Conservation (phyloP, 306 rosid species). For the Luffa acutangula region DNA sequence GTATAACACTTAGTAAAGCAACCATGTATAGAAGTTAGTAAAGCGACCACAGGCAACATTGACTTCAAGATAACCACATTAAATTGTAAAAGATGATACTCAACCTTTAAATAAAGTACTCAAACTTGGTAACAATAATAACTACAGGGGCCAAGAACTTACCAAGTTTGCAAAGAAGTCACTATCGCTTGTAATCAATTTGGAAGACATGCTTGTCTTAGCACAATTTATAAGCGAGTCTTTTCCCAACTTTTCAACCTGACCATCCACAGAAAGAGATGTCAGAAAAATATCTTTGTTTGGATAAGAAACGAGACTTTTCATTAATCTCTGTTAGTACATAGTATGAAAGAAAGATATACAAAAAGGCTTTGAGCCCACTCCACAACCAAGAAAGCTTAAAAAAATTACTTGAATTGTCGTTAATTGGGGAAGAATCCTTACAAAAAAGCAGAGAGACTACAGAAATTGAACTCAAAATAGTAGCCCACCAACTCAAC, state of each 20-base stretch:
- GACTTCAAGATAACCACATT: background rate
- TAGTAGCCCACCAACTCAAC: background rate
- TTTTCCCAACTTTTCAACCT: conserved; percentile 96
- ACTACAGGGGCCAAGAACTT: conserved; percentile 11
- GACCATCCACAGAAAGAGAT: conserved; percentile 5
- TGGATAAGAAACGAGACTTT: background rate
- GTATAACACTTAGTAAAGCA: background rate
- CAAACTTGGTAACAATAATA: background rate
- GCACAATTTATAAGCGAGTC: conserved; percentile 84
- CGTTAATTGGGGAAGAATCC: background rate
- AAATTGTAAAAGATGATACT: background rate
- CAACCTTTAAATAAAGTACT: background rate
- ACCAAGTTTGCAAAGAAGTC: conserved; percentile 92
- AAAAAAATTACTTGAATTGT: background rate
- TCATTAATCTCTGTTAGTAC: background rate
- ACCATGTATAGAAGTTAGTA: background rate
- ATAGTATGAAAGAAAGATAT: background rate
- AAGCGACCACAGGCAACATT: background rate
- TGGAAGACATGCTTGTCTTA: conserved; percentile 98
- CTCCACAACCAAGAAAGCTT: background rate
- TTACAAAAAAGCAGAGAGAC: background rate
- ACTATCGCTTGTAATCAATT: conserved; percentile 90
- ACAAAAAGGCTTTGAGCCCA: background rate
- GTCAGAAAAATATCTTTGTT: background rate
- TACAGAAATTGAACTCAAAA: background rate